phyloP scores from a whole-genome alignment of 2,329 filamentous ascomycete species.

The Ophiostoma himal-ulmi region DNA sequence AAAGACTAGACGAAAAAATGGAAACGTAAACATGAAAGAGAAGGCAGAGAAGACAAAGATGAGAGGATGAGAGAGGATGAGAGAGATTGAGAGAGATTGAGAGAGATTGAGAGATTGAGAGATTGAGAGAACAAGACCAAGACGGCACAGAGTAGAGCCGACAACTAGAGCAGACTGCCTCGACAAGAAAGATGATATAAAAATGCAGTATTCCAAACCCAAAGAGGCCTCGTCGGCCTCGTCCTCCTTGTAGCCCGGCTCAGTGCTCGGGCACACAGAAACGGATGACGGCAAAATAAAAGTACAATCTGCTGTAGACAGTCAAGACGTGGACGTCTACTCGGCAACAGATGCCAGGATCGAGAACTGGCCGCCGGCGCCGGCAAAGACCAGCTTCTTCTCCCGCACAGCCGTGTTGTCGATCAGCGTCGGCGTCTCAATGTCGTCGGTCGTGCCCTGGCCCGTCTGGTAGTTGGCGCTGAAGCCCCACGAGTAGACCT shows the following conservation, averaged over 20 bases:
- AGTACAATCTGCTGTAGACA: neutral
- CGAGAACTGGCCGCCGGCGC: conserved; percentile 81
- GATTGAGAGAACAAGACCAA: neutral
- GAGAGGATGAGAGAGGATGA: neutral
- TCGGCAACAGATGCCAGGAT: conserved; percentile 45
- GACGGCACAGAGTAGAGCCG: neutral
- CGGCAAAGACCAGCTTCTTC: conserved; percentile 69
- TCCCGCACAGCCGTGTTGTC: conserved; percentile 78
- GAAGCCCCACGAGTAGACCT: conserved; percentile 75
- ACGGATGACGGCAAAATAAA: neutral
- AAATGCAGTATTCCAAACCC: conserved; percentile 7
- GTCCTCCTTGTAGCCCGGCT: neutral
- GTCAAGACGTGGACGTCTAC: neutral
- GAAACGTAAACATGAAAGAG: neutral
- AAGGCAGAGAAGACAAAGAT: conserved; percentile 2
- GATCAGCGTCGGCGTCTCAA: conserved; percentile 69
- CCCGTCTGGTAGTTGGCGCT: conserved; percentile 75
- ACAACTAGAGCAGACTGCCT: neutral
- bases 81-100: neutral
- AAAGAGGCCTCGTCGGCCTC: neutral
- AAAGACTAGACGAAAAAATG: neutral
- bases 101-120: too few relatives aligned
- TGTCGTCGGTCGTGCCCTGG: conserved; percentile 70
- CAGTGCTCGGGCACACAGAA: neutral
- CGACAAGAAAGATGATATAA: neutral